Conservation (phyloP, 768 basidiomycete genomes). For the Collybia nuda region DNA sequence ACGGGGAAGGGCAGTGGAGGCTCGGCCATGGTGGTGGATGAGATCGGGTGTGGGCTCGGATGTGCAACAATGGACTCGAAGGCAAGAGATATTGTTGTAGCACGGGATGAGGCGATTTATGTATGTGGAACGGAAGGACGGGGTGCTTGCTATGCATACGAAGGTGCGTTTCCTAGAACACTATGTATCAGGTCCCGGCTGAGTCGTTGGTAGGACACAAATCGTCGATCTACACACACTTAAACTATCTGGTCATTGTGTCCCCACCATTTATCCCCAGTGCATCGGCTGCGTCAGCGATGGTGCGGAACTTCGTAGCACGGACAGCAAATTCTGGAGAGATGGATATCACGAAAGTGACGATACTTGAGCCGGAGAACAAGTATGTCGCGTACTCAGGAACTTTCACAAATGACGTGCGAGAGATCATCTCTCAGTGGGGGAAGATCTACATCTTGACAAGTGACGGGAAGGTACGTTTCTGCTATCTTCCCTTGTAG, state of each 20-base stretch:
- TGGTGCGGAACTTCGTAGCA: constrained; percentile 73
- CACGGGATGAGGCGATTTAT: constrained; percentile 90
- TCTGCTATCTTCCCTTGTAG: constrained; percentile 2
- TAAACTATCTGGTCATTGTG: constrained; percentile 88
- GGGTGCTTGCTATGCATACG: constrained; percentile 86
- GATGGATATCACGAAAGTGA: constrained; percentile 73
- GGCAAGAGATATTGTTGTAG: constrained; percentile 76
- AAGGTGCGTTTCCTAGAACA: constrained; percentile 53
- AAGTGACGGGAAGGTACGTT: constrained; percentile 71
- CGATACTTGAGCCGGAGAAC: constrained; percentile 89
- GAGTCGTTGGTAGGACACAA: constrained; percentile 55
- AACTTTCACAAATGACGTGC: constrained; percentile 79
- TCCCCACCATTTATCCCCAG: constrained; percentile 80
- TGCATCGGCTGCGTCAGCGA: constrained; percentile 64
- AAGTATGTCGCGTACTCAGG: constrained; percentile 86
- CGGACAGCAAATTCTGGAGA: constrained; percentile 42
- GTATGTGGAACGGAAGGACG: constrained; percentile 80
- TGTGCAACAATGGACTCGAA: constrained; percentile 83
- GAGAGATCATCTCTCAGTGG: constrained; percentile 82
- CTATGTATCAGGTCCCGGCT: neutral
- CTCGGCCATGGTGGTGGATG: constrained; percentile 72
- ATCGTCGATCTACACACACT: constrained; percentile 67
- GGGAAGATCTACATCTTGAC: constrained; percentile 77
- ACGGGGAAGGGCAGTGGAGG: constrained; percentile 71
- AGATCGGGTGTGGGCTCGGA: constrained; percentile 80